Percentiles rank a stretch among this genome's conserved stretches.
Evolutionary conservation across 116 monocot species (phyloP).

Genomic region (Papilionanthe hybrid): DNA sequence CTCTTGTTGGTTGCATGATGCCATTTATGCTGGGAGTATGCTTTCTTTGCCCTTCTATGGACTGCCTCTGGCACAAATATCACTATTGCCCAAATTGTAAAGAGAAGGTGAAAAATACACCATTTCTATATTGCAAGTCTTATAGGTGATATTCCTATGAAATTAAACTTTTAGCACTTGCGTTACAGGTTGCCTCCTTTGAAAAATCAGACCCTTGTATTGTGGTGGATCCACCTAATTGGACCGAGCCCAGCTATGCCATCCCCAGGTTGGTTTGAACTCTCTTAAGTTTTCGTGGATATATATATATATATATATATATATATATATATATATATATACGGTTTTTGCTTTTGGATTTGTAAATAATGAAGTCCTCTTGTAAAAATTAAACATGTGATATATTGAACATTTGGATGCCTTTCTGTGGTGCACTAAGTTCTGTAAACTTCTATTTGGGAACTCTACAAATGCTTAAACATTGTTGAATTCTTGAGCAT

Average conservation of each 20-base stretch:
- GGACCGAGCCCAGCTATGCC: slow-evolving; percentile 69
- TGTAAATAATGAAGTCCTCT: too few relatives aligned
- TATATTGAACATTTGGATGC: too few relatives aligned
- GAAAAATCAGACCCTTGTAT: slow-evolving; percentile 84
- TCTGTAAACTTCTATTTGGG: too few relatives aligned
- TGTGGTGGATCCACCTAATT: slow-evolving; percentile 56
- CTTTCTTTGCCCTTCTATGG: slow-evolving; percentile 92
- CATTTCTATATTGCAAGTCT: background rate
- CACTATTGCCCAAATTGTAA: slow-evolving; percentile 87
- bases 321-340: too few relatives aligned
- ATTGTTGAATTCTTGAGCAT: too few relatives aligned
- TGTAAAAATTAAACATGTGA: too few relatives aligned
- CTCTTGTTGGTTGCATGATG: slow-evolving; percentile 91
- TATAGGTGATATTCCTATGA: background rate
- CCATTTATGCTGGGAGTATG: slow-evolving; percentile 89
- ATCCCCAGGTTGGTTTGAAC: slow-evolving; percentile 29
- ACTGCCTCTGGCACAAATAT: slow-evolving; percentile 94
- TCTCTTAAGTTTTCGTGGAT: background rate
- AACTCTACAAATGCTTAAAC: too few relatives aligned
- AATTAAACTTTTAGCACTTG: background rate
- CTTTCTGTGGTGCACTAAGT: too few relatives aligned
- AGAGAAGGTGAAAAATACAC: slow-evolving; percentile 50
- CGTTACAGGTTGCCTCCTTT: slow-evolving; percentile 67
- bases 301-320: too few relatives aligned
- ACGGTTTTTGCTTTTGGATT: too few relatives aligned